Base-by-base conservation (phyloP, 108 stramenopile genomes). In the Nitzschia inconspicua region DNA sequence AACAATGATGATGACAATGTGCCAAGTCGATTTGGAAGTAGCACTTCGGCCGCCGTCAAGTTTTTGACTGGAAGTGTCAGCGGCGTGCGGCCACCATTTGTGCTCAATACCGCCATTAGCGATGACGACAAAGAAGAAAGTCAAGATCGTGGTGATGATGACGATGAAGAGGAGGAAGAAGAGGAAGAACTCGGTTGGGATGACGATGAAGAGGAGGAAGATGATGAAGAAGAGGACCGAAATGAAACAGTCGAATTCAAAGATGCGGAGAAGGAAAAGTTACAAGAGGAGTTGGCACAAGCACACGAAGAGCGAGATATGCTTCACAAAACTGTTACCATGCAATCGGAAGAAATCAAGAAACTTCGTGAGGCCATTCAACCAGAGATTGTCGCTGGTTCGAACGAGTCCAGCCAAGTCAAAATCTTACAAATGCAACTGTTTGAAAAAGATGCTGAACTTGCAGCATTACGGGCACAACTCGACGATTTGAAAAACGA, bases 81-180 rank as follows among this genome's bases (percentile, higher is more conserved):
- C 23, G 44, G 41, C 19, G 63, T 55, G 8, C 77, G 81, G 4
- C 83, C 83, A n/a, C 83, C 83, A 13, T 84, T 84, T 75, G 83
- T 84, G n/a, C 57, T 79, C 66, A 84, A 84, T 71, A 84, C 83
- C 14, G 78, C 83, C 5, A 67, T 76, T 10, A 68, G 68, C 44
- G 43, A 28, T 32, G 68, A 63, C 5, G 60, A 63, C 11, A 44
- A 57, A 2, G 62, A 56, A 25, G 68, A 70, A 4, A 68, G 70
- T 36, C 60, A 68, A 2, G 62, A 60, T 22, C 24, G 26, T 2
- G 46, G 5, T 2, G 54, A 58, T 42, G 18, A 39, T 39, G 63
- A 58, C 10, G 57, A 44, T 55, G 74, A 70, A 18, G 70, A 75
- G 14, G 72, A 77, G 8, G 80, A 70, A 7, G 72, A 68, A 25